Evolutionary conservation across 1,284 basidiomycete genomes (phyloP), one percentile per base, ranked within the genome.

Genomic region (Abortiporus biennis): DNA sequence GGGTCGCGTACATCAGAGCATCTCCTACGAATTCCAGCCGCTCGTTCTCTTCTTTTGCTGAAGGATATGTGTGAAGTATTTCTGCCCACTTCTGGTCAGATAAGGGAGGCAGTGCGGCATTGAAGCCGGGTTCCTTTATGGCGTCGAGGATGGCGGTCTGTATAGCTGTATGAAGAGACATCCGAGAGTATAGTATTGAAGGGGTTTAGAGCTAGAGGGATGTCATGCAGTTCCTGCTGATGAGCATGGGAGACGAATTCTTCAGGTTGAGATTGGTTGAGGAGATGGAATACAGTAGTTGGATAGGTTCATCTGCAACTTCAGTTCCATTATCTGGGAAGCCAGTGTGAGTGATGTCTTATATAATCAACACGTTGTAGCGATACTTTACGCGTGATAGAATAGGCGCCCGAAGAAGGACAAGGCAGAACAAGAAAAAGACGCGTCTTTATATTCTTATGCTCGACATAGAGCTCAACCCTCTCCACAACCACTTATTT

Each of bases 1-100:
- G 44, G 27, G 57, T 57, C 38, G 59, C 55, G 47, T 62, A 59
- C 55, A 64, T 61, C 16, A 62, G 45, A 23, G 58, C 59, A 42
- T 64, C 62, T 13, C 62, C 62, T 11, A 64, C 39, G 42, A 59
- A 64, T 47, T 64, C 60, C 24, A 62, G 48, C 20, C 59, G 53
- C 16, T 64, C 60, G 43, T 60, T 59, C 44, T 58, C 54, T 3
- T 21, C 37, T 4, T 11, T 16, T 2, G 52, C 34, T 6, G 41
- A 21, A 6, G 23, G 31, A 6, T 43, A 38, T 4, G 11, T 13
- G 5, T 30, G 32, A 8, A 63, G 44, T 6, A 64, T 51, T 29
- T 46, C 50, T 29, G 50, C 40, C 59, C 60, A 64, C 27, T 52
- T 50, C n/a, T 39, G 32, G 34, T 58, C 53, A 2, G 58, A 55